These are phyloP conservation scores for Rhynchosporium secalis DNA, from an alignment of 2,329 filamentous ascomycete species.

Conservation along the genomic window DNA sequence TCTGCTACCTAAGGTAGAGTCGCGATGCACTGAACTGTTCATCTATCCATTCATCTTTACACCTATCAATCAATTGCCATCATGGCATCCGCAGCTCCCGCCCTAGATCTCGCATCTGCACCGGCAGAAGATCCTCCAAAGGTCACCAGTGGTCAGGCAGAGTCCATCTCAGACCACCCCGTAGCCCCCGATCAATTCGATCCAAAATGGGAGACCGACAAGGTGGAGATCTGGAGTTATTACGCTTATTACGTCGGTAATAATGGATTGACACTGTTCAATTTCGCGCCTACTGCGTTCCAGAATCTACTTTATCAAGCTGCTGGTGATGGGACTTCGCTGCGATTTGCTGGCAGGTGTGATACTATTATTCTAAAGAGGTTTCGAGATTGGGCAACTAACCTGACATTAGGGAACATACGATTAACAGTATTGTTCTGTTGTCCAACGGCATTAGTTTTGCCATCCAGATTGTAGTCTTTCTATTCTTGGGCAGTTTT, in stretches of 20 bases:
- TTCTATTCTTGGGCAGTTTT: conserved; percentile 48
- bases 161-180: conserved; percentile 42
- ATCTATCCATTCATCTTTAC: neutral
- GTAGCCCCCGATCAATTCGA: conserved; percentile 57
- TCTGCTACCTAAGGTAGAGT: neutral
- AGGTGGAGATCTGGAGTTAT: conserved; percentile 19
- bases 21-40: neutral
- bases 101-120: conserved; percentile 22
- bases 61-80: neutral
- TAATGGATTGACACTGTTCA: conserved; percentile 18
- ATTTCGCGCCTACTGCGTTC: conserved; percentile 16
- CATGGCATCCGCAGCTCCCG: conserved; percentile 27
- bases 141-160: neutral
- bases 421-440: conserved; percentile 64
- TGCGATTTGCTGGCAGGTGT: conserved; percentile 12
- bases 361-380: conserved; percentile 19
- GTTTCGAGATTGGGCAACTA: conserved; percentile 41
- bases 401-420: conserved; percentile 30
- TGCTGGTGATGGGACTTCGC: conserved; percentile 14
- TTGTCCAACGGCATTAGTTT: conserved; percentile 67
- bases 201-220: conserved; percentile 31
- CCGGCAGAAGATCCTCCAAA: conserved; percentile 25
- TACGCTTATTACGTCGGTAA: conserved; percentile 25
- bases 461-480: conserved; percentile 59
- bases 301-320: conserved; percentile 19